Evolutionary conservation across 2,329 filamentous ascomycete genomes (phyloP).

Genomic region (Alternaria hordeiaustralica): DNA sequence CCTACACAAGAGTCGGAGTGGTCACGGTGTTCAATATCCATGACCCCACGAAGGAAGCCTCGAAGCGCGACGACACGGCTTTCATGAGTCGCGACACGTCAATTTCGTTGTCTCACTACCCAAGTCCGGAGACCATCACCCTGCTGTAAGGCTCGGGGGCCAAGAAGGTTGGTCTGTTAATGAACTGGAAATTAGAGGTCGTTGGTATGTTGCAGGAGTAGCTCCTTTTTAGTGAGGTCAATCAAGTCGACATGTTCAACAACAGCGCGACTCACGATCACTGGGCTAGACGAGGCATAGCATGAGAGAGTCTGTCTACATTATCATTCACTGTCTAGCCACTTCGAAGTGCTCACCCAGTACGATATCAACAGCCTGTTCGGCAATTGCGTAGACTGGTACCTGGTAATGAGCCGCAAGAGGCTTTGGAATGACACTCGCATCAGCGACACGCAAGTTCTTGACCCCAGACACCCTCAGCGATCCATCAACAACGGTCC

Average conservation of each 20-base stretch:
- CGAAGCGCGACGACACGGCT: too few species aligned
- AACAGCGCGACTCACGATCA: neutral
- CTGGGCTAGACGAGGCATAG: neutral
- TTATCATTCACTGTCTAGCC: neutral
- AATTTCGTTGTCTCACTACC: neutral
- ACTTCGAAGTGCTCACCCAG: neutral
- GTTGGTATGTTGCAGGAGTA: neutral
- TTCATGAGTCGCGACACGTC: neutral
- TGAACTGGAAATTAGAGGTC: neutral
- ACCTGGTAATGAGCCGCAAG: constrained; percentile 33
- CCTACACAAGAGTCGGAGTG: constrained; percentile 15
- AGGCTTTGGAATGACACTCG: constrained; percentile 33
- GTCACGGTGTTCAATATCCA: neutral
- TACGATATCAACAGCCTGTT: neutral
- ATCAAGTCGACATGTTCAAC: neutral
- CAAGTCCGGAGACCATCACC: neutral
- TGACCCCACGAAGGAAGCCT: too few species aligned
- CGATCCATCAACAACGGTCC: constrained; percentile 55
- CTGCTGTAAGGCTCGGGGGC: neutral
- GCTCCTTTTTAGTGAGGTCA: neutral
- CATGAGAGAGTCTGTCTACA: neutral
- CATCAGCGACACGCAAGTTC: constrained; percentile 55
- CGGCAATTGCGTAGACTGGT: constrained; percentile 20
- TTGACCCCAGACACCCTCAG: constrained; percentile 59
- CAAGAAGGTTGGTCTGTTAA: neutral